phyloP scores from a whole-genome alignment of 331 rosid species.

The Acacia pycnantha region DNA sequence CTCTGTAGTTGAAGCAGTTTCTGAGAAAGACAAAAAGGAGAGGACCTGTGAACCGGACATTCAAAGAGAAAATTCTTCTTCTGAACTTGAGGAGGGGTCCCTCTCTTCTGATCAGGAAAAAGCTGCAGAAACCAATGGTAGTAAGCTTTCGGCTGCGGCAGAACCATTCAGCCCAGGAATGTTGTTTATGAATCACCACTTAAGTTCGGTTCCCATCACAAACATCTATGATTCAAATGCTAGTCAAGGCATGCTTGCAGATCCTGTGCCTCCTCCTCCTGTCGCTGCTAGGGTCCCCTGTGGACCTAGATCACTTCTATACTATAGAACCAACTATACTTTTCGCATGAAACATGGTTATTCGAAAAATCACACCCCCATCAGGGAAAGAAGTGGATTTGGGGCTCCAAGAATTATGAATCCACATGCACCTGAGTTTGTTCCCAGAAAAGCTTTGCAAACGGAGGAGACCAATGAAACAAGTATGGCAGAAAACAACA shows the following conservation, averaged over 20 bases:
- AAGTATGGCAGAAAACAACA: conserved; percentile 33
- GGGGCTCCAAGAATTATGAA: conserved; percentile 78
- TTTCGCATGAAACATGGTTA: conserved; percentile 70
- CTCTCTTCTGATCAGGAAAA: conserved; percentile 45
- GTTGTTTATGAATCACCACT: conserved; percentile 37
- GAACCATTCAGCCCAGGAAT: conserved; percentile 86
- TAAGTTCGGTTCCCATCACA: conserved; percentile 50
- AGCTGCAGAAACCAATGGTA: conserved; percentile 63
- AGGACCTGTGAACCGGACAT: conserved; percentile 33
- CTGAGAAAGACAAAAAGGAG: conserved; percentile 40
- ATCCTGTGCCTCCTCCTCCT: conserved; percentile 77
- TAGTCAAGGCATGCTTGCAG: conserved; percentile 66
- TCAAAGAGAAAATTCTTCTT: conserved; percentile 40
- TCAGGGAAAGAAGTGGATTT: conserved; percentile 50
- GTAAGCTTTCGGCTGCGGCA: conserved; percentile 94
- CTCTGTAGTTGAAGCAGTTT: conserved; percentile 37
- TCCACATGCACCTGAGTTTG: conserved; percentile 93
- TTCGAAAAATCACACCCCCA: conserved; percentile 38
- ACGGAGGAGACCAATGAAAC: conserved; percentile 41
- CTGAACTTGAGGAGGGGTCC: conserved; percentile 52
- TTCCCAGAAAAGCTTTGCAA: conserved; percentile 69
- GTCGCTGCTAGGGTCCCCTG: conserved; percentile 80
- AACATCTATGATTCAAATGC: conserved; percentile 62
- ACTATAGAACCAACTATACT: conserved; percentile 64
- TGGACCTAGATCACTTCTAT: conserved; percentile 85